Percentiles rank a stretch among this genome's conserved stretches.
These are phyloP conservation scores for Phytophthora sp. DNA, from an alignment of 352 stramenopile species.

Conservation along the genomic window DNA sequence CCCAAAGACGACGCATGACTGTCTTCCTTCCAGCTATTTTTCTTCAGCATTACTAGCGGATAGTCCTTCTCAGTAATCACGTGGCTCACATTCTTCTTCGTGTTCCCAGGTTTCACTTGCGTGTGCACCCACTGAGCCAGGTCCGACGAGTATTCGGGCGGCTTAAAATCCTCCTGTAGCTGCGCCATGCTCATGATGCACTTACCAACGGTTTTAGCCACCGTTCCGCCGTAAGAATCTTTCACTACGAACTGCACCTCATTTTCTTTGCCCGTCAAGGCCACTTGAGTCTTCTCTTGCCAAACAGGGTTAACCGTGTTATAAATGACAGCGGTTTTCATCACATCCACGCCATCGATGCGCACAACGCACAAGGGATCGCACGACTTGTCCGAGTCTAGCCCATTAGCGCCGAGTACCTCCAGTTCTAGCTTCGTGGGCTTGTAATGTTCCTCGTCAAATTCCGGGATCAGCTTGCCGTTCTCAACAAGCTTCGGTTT, in stretches of 20 bases:
- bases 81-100: constrained; percentile 85
- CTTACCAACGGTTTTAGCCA: constrained; percentile 84
- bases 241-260: constrained; percentile 85
- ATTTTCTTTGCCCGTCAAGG: constrained; percentile 54
- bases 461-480: constrained; percentile 66
- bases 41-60: constrained; percentile 66
- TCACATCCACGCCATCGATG: constrained; percentile 67
- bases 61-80: constrained; percentile 82
- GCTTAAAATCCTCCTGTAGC: constrained; percentile 79
- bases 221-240: constrained; percentile 80
- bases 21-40: constrained; percentile 47
- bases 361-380: constrained; percentile 80
- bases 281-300: constrained; percentile 76
- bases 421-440: constrained; percentile 66
- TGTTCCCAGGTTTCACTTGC: constrained; percentile 74
- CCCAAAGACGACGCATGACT: constrained; percentile 40
- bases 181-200: constrained; percentile 75
- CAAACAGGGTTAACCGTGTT: constrained; percentile 86
- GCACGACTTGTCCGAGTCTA: constrained; percentile 79
- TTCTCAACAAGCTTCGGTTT: constrained; percentile 75
- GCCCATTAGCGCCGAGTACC: constrained; percentile 70
- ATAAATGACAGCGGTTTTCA: constrained; percentile 83
- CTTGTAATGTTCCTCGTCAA: constrained; percentile 69
- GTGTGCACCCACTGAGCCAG: constrained; percentile 85
- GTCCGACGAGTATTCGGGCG: constrained; percentile 73